Evolutionary conservation across 345 rosid genomes (phyloP), one percentile per base, ranked within the genome.

Genomic region (Linum tenue): DNA sequence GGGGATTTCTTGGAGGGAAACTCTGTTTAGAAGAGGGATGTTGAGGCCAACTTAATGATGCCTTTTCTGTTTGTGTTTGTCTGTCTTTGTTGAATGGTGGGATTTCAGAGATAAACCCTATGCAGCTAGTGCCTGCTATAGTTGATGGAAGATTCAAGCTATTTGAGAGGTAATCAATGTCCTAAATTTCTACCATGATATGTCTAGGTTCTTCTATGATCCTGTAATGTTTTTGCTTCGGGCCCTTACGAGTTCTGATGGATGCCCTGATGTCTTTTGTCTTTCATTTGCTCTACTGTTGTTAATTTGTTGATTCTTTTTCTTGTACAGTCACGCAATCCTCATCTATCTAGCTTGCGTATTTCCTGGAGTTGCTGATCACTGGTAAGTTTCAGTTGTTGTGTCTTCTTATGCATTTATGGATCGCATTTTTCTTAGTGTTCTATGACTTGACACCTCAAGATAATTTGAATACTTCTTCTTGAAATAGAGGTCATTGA

Each of bases 291-390:
- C 3, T 15, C 53, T 12, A 9, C 9, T 8, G 53, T 48, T 15
- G 3, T 48, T 48, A 48, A 48, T 12, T 48, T 48, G 53, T 3
- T 48, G 53, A 22, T 37, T 42, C 22, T 8, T 59, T 39, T 41
- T 9, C 64, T 44, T 48, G 5, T 72, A 83, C 89, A 92, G 96
- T 70, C 96, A 92, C 22, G 88, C 98, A 4, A 92, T 92, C 68
- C 78, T 92, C 63, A 83, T 81, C 48, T 92, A 89, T 74, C 89
- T 89, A 48, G 83, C 91, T 51, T 80, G 81, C 15, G 83, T 76
- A 62, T 89, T 79, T 63, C 98, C 98, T 56, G 92, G 95, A 67
- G 85, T 92, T 67, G 79, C 80, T 38, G 95, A 92, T 70, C 90
- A 89, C 60, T 92, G 98, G 96, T 92, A 68, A 59, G 36, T 56